These are phyloP conservation scores for Capsicum pubescens DNA, from an alignment of 257 asterid genomes.

Conservation along the genomic window DNA sequence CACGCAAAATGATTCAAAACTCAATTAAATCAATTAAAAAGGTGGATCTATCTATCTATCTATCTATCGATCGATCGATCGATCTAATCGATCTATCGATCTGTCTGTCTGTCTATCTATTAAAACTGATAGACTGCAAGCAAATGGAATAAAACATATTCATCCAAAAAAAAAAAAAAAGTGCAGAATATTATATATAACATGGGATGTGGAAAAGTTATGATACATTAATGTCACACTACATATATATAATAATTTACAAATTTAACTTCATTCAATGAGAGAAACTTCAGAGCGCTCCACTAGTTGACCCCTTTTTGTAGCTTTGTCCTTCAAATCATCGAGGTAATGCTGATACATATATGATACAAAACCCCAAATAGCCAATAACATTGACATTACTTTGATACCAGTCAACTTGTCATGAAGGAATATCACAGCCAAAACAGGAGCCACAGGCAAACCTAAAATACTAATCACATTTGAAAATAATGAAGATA, in stretches of 20 bases:
- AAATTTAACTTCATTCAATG: neutral
- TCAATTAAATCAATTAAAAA: too few relatives aligned
- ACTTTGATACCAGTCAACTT: slow-evolving; percentile 60
- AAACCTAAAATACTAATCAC: slow-evolving; percentile 68
- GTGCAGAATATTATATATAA: neutral
- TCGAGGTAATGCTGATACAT: slow-evolving; percentile 76
- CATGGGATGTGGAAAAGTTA: neutral
- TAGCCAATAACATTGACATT: slow-evolving; percentile 62
- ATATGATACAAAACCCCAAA: slow-evolving; percentile 80
- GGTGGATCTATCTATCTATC: too few relatives aligned
- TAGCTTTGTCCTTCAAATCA: slow-evolving; percentile 45
- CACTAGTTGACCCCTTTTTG: neutral
- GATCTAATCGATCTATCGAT: too few relatives aligned
- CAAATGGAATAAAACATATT: neutral
- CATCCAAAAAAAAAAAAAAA: neutral
- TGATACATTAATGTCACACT: neutral
- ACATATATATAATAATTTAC: neutral
- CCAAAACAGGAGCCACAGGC: slow-evolving; percentile 69
- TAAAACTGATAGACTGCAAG: too few relatives aligned
- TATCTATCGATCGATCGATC: too few relatives aligned
- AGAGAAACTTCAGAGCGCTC: slow-evolving; percentile 17
- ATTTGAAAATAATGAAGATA: slow-evolving; percentile 73
- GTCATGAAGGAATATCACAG: slow-evolving; percentile 61
- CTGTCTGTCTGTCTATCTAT: too few relatives aligned
- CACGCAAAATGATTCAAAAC: too few relatives aligned